Evolutionary conservation across 192 early-diverging fungal species (phyloP).

Genomic region (Dimargaris cristalligena): DNA sequence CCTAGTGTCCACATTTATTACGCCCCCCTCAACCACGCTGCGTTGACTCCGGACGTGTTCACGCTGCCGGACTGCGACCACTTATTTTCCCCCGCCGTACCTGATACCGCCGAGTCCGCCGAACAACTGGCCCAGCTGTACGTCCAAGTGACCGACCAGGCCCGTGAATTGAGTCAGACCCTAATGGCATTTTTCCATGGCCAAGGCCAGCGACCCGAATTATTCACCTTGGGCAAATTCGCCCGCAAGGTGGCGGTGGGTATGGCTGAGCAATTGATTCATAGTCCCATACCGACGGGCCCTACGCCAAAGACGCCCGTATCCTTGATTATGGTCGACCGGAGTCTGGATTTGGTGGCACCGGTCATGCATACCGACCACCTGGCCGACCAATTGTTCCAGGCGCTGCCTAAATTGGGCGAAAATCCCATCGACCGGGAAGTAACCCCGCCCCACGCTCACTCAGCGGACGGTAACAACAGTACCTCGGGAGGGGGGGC

Average conservation of each 20-base stretch:
- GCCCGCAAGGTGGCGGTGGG: too few species aligned
- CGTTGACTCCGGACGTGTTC: neutral
- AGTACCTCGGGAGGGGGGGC: neutral
- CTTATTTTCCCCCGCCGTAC: neutral
- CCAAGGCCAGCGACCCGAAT: neutral
- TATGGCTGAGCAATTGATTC: neutral
- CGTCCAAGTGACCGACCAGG: neutral
- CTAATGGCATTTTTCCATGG: neutral
- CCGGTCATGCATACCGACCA: neutral
- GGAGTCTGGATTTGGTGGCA: neutral
- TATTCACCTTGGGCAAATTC: neutral
- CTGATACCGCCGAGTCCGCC: neutral
- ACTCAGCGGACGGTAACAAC: neutral
- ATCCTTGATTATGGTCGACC: neutral
- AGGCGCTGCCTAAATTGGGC: neutral
- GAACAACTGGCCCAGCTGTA: neutral
- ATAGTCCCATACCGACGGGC: too few species aligned
- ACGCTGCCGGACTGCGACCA: neutral
- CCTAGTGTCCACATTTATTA: neutral
- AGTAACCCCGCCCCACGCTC: too few species aligned
- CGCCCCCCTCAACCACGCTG: neutral
- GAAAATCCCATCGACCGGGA: neutral
- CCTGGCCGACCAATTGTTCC: neutral
- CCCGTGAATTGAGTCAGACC: neutral
- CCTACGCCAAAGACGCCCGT: too few species aligned